Conservation (phyloP, 2,329 filamentous ascomycete species). For the Colletotrichum sp. region DNA sequence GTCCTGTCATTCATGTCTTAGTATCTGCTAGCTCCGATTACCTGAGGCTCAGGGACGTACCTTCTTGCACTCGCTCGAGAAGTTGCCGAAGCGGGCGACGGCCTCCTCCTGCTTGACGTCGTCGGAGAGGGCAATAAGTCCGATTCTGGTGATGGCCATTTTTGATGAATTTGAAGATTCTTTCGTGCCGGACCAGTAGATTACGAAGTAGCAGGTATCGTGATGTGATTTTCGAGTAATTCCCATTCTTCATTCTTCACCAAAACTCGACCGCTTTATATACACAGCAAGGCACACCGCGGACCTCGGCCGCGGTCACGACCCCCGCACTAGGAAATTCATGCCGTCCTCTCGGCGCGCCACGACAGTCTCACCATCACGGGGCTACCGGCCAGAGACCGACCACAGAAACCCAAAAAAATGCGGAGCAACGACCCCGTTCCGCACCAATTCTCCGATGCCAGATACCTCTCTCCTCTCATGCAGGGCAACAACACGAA, state of each 20-base stretch:
- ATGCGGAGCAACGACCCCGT: not conserved
- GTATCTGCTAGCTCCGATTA: accelerated
- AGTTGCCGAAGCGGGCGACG: conserved; percentile 6
- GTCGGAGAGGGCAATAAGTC: conserved; percentile 13
- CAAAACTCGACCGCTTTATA: not conserved
- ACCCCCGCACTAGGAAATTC: not conserved
- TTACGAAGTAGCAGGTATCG: too few species aligned
- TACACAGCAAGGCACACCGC: not conserved
- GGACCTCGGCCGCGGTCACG: not conserved
- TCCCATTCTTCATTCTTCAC: accelerated
- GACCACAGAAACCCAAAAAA: not conserved
- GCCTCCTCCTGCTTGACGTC: conserved; percentile 7
- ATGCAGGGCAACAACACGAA: not conserved
- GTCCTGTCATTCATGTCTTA: not conserved
- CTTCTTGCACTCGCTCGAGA: conserved; percentile 8
- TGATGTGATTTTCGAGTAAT: not conserved
- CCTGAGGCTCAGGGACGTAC: not conserved
- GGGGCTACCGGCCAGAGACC: not conserved
- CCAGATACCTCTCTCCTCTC: not conserved
- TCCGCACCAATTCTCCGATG: not conserved
- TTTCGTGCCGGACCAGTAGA: not conserved
- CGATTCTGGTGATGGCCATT: conserved; percentile 16
- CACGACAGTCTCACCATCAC: not conserved
- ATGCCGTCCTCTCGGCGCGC: not conserved
- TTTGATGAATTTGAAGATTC: not conserved